These are phyloP conservation scores for Eucalyptus guilfoylei DNA, from an alignment of 345 rosid species.

Conservation along the genomic window DNA sequence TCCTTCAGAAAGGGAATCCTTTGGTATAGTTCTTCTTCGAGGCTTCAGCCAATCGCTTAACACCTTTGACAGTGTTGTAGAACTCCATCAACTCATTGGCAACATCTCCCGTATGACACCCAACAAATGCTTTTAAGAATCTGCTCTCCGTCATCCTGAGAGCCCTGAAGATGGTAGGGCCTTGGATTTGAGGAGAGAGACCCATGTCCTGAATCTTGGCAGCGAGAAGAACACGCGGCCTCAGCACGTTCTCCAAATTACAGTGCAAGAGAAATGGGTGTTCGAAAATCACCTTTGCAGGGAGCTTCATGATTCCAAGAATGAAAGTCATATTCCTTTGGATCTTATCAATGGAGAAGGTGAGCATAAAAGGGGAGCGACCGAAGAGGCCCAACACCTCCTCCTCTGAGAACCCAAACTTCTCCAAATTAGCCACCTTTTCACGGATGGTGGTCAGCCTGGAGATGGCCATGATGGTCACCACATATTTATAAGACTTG, in stretches of 20 bases:
- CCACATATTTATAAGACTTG: slow-evolving; percentile 71
- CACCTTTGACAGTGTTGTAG: slow-evolving; percentile 28
- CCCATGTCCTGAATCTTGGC: slow-evolving; percentile 53
- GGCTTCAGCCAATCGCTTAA: slow-evolving; percentile 52
- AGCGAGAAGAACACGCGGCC: slow-evolving; percentile 46
- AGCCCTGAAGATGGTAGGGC: slow-evolving; percentile 18
- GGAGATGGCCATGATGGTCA: slow-evolving; percentile 50
- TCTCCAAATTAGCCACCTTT: slow-evolving; percentile 61
- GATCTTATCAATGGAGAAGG: slow-evolving; percentile 65
- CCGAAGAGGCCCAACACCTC: slow-evolving; percentile 54
- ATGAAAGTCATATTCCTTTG: slow-evolving; percentile 84
- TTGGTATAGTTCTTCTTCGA: slow-evolving; percentile 28
- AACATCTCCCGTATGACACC: slow-evolving; percentile 43
- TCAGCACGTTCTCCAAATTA: slow-evolving; percentile 47
- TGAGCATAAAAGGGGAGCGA: slow-evolving; percentile 38
- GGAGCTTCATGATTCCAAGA: slow-evolving; percentile 47
- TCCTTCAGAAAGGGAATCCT: slow-evolving; percentile 64
- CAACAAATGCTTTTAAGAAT: slow-evolving; percentile 43
- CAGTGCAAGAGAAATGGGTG: slow-evolving; percentile 39
- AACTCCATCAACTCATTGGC: slow-evolving; percentile 42
- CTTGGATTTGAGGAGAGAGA: slow-evolving; percentile 30
- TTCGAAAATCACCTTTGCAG: slow-evolving; percentile 33
- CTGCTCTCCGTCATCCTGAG: slow-evolving; percentile 61
- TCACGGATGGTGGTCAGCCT: slow-evolving; percentile 52
- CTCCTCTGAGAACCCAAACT: slow-evolving; percentile 63